phyloP scores from a whole-genome alignment of 2,329 filamentous ascomycete species.

The Diplodia scrobiculata region DNA sequence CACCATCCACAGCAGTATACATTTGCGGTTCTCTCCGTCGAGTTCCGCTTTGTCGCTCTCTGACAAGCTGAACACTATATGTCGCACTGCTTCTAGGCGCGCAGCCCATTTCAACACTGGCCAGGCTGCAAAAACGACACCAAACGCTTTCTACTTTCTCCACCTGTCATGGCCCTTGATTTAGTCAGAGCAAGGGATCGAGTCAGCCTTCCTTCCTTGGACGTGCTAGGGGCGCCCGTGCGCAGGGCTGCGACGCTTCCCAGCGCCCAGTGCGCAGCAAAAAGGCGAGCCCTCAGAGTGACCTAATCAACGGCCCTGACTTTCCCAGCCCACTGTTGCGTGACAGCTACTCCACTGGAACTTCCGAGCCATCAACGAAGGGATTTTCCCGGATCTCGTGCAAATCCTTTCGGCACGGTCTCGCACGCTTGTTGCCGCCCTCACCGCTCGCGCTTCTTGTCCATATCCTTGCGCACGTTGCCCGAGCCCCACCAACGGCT shows the following conservation, averaged over 20 bases:
- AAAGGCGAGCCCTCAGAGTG: constrained; percentile 2
- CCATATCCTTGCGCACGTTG: neutral
- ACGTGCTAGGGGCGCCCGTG: constrained; percentile 1
- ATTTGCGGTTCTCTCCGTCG: neutral
- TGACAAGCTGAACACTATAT: neutral
- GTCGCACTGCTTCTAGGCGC: neutral
- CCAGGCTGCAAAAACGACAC: too few species aligned
- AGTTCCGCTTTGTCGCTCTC: neutral
- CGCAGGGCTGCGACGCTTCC: constrained; percentile 7
- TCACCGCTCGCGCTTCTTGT: neutral
- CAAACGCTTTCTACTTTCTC: neutral
- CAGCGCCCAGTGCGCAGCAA: constrained; percentile 7
- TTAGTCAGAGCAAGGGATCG: neutral
- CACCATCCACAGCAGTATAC: neutral
- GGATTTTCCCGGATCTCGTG: neutral
- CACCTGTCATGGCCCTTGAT: constrained; percentile 16
- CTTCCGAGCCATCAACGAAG: neutral
- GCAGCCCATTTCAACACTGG: neutral
- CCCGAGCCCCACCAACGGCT: too few species aligned
- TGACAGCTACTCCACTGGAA: constrained; percentile 2
- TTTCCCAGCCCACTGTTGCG: neutral
- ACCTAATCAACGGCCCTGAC: neutral
- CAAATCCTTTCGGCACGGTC: neutral
- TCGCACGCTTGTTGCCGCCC: too few species aligned
- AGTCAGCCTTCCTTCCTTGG: constrained; percentile 10